Percentiles rank a stretch among this genome's conserved stretches.
phyloP scores from a whole-genome alignment of 2,329 filamentous ascomycete genomes.

The Alternaria arbusti region DNA sequence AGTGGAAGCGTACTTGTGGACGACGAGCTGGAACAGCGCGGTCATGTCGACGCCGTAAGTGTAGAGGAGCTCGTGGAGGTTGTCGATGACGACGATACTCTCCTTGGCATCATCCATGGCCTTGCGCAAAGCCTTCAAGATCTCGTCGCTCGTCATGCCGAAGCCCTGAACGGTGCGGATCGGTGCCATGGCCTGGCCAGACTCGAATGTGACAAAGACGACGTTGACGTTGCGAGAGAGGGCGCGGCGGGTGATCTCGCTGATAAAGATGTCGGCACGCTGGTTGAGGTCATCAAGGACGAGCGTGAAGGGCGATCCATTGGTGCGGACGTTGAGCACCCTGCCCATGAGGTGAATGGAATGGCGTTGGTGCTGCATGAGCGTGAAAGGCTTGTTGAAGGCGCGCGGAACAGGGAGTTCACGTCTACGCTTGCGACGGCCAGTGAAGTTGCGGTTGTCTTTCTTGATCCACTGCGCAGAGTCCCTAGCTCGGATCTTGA shows the following conservation, averaged over 20 bases:
- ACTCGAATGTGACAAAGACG: slow-evolving; percentile 80
- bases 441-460: slow-evolving; percentile 13
- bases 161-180: slow-evolving; percentile 72
- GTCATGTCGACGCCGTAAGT: slow-evolving; percentile 54
- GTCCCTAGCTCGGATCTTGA: slow-evolving; percentile 1
- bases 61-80: slow-evolving; percentile 68
- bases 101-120: slow-evolving; percentile 32
- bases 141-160: slow-evolving; percentile 65
- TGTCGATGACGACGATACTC: slow-evolving; percentile 77
- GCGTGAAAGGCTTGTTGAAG: slow-evolving; percentile 22
- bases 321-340: slow-evolving; percentile 77
- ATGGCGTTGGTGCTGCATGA: slow-evolving; percentile 75
- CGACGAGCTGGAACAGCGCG: slow-evolving; percentile 72
- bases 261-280: slow-evolving; percentile 70
- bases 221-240: slow-evolving; percentile 63
- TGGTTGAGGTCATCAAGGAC: slow-evolving; percentile 87
- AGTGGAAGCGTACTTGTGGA: slow-evolving; percentile 69
- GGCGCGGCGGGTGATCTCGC: slow-evolving; percentile 77
- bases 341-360: slow-evolving; percentile 84
- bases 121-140: slow-evolving; percentile 21
- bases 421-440: slow-evolving; percentile 20
- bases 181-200: slow-evolving; percentile 66
- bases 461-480: slow-evolving; percentile 24
- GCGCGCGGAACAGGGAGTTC: slow-evolving; percentile 13
- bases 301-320: slow-evolving; percentile 84